phyloP scores from a whole-genome alignment of 1,139 yeast species.

The Pichia kudriavzevii region DNA sequence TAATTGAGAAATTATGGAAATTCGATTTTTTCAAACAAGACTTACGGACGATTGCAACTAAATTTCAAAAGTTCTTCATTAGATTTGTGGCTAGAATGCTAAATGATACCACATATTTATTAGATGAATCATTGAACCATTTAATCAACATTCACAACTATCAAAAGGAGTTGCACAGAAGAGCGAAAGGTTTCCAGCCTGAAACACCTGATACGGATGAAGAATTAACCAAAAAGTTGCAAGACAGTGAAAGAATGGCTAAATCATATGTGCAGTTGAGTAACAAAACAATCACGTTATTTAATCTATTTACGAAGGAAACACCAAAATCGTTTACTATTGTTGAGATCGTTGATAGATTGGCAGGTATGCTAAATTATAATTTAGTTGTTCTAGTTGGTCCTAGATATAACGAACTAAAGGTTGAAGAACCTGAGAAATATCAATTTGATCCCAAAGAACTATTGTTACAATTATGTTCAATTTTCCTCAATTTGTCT shows the following conservation, averaged over 20 bases:
- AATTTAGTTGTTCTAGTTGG: constrained; percentile 88
- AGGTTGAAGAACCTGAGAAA: constrained; percentile 77
- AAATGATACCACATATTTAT: constrained; percentile 84
- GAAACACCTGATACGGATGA: constrained; percentile 49
- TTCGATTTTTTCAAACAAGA: constrained; percentile 60
- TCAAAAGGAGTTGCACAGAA: constrained; percentile 48
- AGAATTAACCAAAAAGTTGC: constrained; percentile 51
- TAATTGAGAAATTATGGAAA: constrained; percentile 79
- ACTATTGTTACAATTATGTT: constrained; percentile 60
- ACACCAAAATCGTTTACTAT: constrained; percentile 83
- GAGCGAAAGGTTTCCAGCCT: constrained; percentile 37
- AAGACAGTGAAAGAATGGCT: constrained; percentile 67
- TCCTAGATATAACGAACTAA: constrained; percentile 83
- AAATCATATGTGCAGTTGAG: constrained; percentile 77
- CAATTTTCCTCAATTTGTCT: constrained; percentile 68
- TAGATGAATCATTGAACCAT: constrained; percentile 85
- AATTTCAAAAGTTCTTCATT: constrained; percentile 74
- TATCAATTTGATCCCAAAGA: constrained; percentile 78
- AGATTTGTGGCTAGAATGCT: constrained; percentile 90
- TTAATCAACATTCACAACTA: constrained; percentile 68
- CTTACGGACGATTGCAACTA: constrained; percentile 56
- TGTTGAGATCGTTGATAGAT: constrained; percentile 84
- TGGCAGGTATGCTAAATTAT: constrained; percentile 93
- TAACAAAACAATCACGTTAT: constrained; percentile 72
- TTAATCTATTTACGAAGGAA: constrained; percentile 75